Conservation (phyloP, 2,329 filamentous ascomycete species). For the Coleophoma eucalyptorum region DNA sequence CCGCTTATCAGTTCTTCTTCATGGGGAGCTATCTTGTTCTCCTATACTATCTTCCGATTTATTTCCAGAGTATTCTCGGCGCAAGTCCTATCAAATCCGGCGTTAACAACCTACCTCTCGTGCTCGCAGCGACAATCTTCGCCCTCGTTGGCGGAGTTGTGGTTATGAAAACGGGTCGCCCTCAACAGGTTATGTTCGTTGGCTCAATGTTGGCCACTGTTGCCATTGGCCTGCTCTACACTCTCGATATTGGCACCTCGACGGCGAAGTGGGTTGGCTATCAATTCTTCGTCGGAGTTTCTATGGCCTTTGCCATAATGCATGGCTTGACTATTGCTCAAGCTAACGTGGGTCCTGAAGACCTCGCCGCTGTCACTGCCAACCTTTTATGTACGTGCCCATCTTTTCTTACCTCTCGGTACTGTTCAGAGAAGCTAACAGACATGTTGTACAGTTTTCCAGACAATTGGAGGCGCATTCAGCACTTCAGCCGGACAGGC, state of each 20-base stretch:
- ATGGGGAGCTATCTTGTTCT: slow-evolving; percentile 35
- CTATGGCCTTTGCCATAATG: slow-evolving; percentile 39
- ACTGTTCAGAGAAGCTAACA: no score
- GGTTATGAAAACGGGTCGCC: slow-evolving; percentile 31
- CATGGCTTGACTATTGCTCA: slow-evolving; percentile 42
- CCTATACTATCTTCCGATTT: slow-evolving; percentile 42
- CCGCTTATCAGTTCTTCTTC: slow-evolving; percentile 33
- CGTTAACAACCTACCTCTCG: slow-evolving; percentile 31
- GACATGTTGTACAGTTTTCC: slow-evolving; percentile 20
- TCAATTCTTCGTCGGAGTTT: slow-evolving; percentile 40
- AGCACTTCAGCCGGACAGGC: slow-evolving; percentile 14
- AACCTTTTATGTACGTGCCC: slow-evolving; percentile 5
- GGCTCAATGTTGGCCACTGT: slow-evolving; percentile 34
- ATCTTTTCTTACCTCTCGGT: background rate
- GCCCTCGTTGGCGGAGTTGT: slow-evolving; percentile 30
- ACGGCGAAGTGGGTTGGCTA: slow-evolving; percentile 44
- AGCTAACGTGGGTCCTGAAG: slow-evolving; percentile 24
- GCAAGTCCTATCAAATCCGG: slow-evolving; percentile 28
- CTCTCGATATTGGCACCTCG: slow-evolving; percentile 34
- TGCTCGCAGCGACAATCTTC: slow-evolving; percentile 34
- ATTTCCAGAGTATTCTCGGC: slow-evolving; percentile 40
- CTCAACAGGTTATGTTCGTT: slow-evolving; percentile 36
- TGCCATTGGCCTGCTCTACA: slow-evolving; percentile 34
- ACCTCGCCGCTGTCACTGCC: slow-evolving; percentile 3
- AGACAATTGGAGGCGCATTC: slow-evolving; percentile 15